Evolutionary conservation across 805 yeast species (phyloP).

Genomic region (Lipomyces yamanashiensis): DNA sequence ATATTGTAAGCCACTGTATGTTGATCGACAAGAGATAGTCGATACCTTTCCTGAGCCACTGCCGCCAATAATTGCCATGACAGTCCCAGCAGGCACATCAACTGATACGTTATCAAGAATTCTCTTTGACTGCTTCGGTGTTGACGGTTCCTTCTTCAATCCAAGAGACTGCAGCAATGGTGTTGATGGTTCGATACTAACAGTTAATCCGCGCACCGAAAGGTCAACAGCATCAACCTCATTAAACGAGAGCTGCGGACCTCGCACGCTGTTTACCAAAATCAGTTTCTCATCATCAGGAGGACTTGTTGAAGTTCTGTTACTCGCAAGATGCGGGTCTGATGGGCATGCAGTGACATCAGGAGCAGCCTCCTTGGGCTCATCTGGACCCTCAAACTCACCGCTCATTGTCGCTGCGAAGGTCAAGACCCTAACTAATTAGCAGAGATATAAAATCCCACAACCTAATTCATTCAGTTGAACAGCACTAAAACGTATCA

Average conservation of each 20-base stretch:
- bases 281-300: background rate
- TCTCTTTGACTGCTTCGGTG: slow-evolving; percentile 39
- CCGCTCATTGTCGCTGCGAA: too few relatives aligned
- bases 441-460: too few relatives aligned
- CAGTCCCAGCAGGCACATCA: slow-evolving; percentile 61
- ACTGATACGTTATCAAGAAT: slow-evolving; percentile 60
- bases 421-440: too few relatives aligned
- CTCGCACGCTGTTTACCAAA: slow-evolving; percentile 8
- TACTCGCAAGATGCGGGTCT: background rate
- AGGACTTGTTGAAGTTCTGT: background rate
- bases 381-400: background rate
- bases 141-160: slow-evolving; percentile 2
- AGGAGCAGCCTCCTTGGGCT: background rate
- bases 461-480: too few relatives aligned
- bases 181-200: slow-evolving; percentile 13
- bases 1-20: background rate
- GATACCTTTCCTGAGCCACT: slow-evolving; percentile 77
- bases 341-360: background rate
- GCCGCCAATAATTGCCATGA: slow-evolving; percentile 85
- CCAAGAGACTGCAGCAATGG: slow-evolving; percentile 16
- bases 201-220: slow-evolving; percentile 34
- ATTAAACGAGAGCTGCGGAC: slow-evolving; percentile 33
- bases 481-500: too few relatives aligned
- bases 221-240: slow-evolving; percentile 37
- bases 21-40: background rate